Evolutionary conservation across 1,284 basidiomycete genomes (phyloP).

Genomic region (Fomitiporia mediterranea): DNA sequence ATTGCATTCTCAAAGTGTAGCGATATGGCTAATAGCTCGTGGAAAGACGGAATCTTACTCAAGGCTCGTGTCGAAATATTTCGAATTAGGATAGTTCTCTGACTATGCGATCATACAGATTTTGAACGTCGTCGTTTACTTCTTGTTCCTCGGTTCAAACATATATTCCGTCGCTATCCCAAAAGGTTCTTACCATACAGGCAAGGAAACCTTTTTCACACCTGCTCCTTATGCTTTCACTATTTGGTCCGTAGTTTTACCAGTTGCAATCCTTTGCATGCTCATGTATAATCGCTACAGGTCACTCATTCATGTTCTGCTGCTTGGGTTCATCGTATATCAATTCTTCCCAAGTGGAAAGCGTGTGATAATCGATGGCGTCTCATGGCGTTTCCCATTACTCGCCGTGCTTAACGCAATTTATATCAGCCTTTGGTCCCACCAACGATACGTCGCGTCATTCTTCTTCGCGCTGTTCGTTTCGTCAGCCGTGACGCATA

Average conservation of each 20-base stretch:
- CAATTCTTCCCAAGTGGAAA: conserved; percentile 83
- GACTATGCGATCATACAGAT: conserved; percentile 38
- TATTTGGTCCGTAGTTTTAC: conserved; percentile 54
- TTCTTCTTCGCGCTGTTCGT: conserved; percentile 85
- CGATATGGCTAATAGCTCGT: conserved; percentile 53
- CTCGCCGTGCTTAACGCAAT: conserved; percentile 80
- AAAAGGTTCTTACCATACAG: conserved; percentile 59
- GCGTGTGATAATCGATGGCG: conserved; percentile 74
- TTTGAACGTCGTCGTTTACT: conserved; percentile 73
- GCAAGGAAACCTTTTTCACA: conserved; percentile 84
- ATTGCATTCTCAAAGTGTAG: too few species aligned
- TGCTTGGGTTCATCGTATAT: conserved; percentile 85
- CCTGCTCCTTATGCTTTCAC: conserved; percentile 86
- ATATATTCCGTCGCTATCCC: conserved; percentile 79
- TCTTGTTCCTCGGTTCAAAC: conserved; percentile 82
- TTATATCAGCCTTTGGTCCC: conserved; percentile 80
- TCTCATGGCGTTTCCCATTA: conserved; percentile 86
- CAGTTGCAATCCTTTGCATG: neutral
- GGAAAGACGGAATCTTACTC: conserved; percentile 75
- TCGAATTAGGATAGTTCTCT: neutral
- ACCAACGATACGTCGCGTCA: conserved; percentile 69
- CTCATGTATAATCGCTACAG: conserved; percentile 32
- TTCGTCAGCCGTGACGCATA: conserved; percentile 78
- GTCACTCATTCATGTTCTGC: conserved; percentile 81
- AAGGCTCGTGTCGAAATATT: conserved; percentile 45